phyloP scores from a whole-genome alignment of 1,139 yeast species.

The Hemisphaericaspora lyxosophila region DNA sequence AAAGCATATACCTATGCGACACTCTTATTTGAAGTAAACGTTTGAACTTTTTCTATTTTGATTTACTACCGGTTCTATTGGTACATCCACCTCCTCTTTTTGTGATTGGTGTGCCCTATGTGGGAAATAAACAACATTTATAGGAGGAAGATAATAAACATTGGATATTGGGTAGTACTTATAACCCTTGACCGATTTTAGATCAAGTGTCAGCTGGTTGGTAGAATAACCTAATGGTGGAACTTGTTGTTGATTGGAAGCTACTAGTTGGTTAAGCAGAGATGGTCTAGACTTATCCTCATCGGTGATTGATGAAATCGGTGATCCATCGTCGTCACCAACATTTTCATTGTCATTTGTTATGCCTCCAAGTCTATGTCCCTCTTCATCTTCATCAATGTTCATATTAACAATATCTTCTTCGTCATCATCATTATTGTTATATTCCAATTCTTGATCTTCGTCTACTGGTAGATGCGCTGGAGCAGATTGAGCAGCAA shows the following conservation, averaged over 20 bases:
- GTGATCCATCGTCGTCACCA: slow-evolving; percentile 9
- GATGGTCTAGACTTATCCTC: slow-evolving; percentile 1
- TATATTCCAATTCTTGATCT: slow-evolving; percentile 10
- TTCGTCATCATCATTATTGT: slow-evolving; percentile 13
- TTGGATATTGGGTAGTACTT: slow-evolving; percentile 58
- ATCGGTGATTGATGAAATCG: slow-evolving; percentile 7
- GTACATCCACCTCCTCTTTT: slow-evolving; percentile 13
- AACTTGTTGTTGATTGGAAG: slow-evolving; percentile 6
- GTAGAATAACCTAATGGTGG: slow-evolving; percentile 15
- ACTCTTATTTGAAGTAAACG: slow-evolving; percentile 29
- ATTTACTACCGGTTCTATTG: slow-evolving; percentile 12
- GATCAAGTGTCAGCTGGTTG: slow-evolving; percentile 16
- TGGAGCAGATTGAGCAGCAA: slow-evolving; percentile 14
- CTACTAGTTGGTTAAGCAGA: not conserved
- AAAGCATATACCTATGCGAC: no score
- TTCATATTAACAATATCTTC: slow-evolving; percentile 10
- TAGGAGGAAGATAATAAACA: slow-evolving; percentile 59
- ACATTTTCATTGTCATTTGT: slow-evolving; percentile 8
- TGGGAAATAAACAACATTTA: slow-evolving; percentile 59
- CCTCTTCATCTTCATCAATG: slow-evolving; percentile 5
- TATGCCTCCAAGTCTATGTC: not conserved
- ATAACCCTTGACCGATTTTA: slow-evolving; percentile 29
- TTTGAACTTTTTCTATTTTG: slow-evolving; percentile 29
- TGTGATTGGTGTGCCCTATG: slow-evolving; percentile 50
- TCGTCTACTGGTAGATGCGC: slow-evolving; percentile 6